Base-by-base conservation (phyloP, 2,329 filamentous ascomycete genomes). In the Ilyonectria mors-panacis region DNA sequence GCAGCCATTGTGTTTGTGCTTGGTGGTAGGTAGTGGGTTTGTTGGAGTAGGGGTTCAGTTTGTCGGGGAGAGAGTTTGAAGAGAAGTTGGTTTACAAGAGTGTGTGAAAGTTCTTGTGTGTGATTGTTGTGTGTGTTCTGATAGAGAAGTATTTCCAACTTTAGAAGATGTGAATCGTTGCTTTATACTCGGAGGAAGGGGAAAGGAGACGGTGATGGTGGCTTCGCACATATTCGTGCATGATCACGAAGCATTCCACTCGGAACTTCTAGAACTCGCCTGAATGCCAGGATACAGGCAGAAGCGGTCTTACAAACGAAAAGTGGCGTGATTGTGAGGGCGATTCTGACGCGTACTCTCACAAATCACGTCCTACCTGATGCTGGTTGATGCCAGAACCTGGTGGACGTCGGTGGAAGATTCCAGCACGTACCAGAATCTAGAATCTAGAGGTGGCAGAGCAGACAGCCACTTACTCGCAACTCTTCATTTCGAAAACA, bases 1-100 rank as follows among this genome's bases (percentile, higher is more conserved):
- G 88, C 85, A 72, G 88, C 85, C 88, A 91, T 91, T 79, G 79
- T 89, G 82, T 55, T 66, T 58, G 69, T 58, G 69, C 48, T 73
- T 74, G 66, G 58, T 66, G 70, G 54, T 63, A 68, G 50, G 47
- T 47, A 44, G 59, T 74, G 63, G 68, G 68, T 58, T 76, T 74
- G 59, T 64, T 44, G 64, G 65, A 69, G 56, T 63, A 53, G 63
- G 72, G 71, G 51, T 76, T 78, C 71, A 77, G 67, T 70, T 66
- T 74, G 69, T 6, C 10, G 67, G 72, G 66, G 75, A 68, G 45
- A 77, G 63, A 72, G 59, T 69, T 70, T 63, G 63, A 63, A 70
- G 66, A 69, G 76, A 67, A 57, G 66, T 65, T 70, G 62, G 55
- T 75, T 59, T 71, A 70, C 67, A 67, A 70, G 71, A 67, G 66